Conservation (phyloP, 495 filamentous ascomycete genomes). For the Gamarada debralockiae region DNA sequence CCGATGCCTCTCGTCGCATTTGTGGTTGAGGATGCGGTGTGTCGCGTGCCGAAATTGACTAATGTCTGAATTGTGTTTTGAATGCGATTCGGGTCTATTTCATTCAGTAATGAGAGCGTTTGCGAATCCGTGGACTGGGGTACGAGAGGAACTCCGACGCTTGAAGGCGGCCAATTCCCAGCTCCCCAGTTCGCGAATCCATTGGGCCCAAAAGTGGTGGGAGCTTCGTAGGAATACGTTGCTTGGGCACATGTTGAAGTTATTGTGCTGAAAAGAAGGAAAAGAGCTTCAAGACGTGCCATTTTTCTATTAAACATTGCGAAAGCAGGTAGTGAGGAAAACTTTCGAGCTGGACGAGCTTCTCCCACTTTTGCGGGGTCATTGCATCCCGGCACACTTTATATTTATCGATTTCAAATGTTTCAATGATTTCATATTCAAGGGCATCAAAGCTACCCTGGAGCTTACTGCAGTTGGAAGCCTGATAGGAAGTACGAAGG, state of each 20-base stretch:
- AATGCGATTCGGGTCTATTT: slow-evolving; percentile 37
- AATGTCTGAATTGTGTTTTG: slow-evolving; percentile 40
- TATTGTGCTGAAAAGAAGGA: not conserved
- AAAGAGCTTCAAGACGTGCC: not conserved
- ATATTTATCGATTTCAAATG: too few species aligned
- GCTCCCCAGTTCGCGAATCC: slow-evolving; percentile 5
- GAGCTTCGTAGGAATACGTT: not conserved
- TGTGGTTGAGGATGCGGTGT: slow-evolving; percentile 44
- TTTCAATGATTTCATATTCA: too few species aligned
- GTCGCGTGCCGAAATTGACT: slow-evolving; percentile 45
- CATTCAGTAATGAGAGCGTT: slow-evolving; percentile 34
- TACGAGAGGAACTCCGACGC: slow-evolving; percentile 28
- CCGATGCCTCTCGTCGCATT: slow-evolving; percentile 43
- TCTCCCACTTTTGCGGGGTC: too few species aligned
- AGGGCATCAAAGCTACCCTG: too few species aligned
- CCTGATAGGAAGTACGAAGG: too few species aligned
- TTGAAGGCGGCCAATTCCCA: slow-evolving; percentile 4
- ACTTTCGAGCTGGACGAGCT: too few species aligned
- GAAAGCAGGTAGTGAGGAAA: too few species aligned
- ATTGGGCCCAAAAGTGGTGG: not conserved
- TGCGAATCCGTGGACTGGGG: slow-evolving; percentile 42
- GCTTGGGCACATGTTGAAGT: not conserved
- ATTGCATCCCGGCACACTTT: too few species aligned
- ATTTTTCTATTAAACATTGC: too few species aligned
- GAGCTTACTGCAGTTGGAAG: too few species aligned